phyloP scores from a whole-genome alignment of 768 basidiomycete species.

The Pleurotus platypus region DNA sequence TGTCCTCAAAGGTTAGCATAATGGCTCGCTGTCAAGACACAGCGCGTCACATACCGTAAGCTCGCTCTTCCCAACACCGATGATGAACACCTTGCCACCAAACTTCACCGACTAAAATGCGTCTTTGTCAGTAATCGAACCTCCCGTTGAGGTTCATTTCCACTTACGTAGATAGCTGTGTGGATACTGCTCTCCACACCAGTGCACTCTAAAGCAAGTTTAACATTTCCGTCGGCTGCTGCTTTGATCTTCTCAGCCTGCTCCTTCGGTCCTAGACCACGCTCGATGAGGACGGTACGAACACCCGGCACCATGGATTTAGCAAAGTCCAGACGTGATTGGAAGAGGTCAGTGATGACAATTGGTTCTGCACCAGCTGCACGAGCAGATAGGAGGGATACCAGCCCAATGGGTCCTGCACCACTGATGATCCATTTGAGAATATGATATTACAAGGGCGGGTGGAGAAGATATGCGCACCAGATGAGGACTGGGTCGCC shows the following conservation, averaged over 20 bases:
- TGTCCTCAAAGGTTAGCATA: constrained; percentile 13
- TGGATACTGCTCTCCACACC: constrained; percentile 62
- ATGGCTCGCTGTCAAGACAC: not conserved
- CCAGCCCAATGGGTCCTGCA: constrained; percentile 65
- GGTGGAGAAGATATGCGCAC: constrained; percentile 25
- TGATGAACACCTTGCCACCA: constrained; percentile 67
- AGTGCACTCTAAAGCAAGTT: constrained; percentile 59
- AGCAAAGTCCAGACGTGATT: constrained; percentile 64
- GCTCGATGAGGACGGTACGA: constrained; percentile 51
- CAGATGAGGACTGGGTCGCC: constrained; percentile 63
- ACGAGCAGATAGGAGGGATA: constrained; percentile 57
- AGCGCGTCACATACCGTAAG: constrained; percentile 37
- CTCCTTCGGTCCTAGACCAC: constrained; percentile 41
- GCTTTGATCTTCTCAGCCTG: constrained; percentile 50
- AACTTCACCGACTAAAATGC: constrained; percentile 51
- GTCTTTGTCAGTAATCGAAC: too few relatives aligned
- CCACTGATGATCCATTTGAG: constrained; percentile 34
- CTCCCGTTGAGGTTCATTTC: not conserved
- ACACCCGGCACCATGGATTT: constrained; percentile 58
- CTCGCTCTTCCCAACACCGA: constrained; percentile 66
- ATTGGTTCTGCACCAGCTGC: constrained; percentile 71
- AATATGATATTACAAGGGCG: not conserved
- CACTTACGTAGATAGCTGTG: constrained; percentile 51
- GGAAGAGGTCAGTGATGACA: constrained; percentile 65
- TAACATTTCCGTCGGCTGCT: constrained; percentile 45